phyloP scores from a whole-genome alignment of 768 basidiomycete genomes.

The Mycena vitilis region DNA sequence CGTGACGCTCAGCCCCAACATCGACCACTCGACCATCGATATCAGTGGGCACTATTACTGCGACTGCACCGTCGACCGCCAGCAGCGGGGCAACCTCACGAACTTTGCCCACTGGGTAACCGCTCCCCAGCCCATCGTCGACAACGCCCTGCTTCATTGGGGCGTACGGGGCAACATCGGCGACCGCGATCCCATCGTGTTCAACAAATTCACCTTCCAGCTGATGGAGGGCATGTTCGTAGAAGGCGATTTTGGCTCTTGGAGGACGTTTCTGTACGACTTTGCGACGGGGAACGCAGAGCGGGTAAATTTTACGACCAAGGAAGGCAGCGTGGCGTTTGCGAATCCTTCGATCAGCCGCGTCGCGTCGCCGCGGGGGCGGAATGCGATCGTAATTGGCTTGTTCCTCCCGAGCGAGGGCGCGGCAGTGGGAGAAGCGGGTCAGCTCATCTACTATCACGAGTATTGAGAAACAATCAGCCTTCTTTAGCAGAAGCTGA shows the following conservation, averaged over 20 bases:
- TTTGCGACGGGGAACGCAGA: neutral
- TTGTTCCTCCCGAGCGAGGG: neutral
- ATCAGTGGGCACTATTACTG: neutral
- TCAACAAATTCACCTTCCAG: neutral
- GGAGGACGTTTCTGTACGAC: neutral
- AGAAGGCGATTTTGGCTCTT: neutral
- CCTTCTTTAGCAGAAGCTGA: too few relatives aligned
- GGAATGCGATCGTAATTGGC: neutral
- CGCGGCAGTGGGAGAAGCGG: neutral
- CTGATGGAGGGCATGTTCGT: neutral
- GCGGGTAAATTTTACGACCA: neutral
- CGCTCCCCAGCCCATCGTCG: neutral
- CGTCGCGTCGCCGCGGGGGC: neutral
- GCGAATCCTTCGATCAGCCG: neutral
- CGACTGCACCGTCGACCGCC: neutral
- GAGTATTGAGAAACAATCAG: neutral
- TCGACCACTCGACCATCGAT: neutral
- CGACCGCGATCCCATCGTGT: neutral
- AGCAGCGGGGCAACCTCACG: neutral
- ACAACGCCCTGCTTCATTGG: neutral
- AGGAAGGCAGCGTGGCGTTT: neutral
- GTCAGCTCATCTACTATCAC: neutral
- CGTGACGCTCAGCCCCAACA: neutral
- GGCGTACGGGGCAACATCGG: neutral
- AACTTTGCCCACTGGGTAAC: neutral